Evolutionary conservation across 73 alveolate genomes (phyloP).

Genomic region (Paramecium primaurelia): DNA sequence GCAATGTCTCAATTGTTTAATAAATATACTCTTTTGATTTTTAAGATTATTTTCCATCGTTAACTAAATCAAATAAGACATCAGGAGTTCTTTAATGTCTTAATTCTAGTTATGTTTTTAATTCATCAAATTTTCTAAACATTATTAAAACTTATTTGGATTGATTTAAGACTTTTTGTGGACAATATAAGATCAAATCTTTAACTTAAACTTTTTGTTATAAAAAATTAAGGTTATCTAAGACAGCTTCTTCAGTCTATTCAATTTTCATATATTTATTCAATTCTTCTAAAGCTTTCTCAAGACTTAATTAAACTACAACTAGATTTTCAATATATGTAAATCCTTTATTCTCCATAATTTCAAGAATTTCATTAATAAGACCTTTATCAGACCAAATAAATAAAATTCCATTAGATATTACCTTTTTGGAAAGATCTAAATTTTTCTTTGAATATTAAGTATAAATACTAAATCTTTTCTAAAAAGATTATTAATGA

Average conservation of each 20-base stretch:
- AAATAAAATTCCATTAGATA: constrained; percentile 48
- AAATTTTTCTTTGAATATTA: background rate
- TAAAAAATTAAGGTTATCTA: constrained; percentile 30
- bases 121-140: constrained; percentile 56
- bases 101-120: constrained; percentile 20
- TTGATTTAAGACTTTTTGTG: background rate
- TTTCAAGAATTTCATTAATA: constrained; percentile 24
- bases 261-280: constrained; percentile 40
- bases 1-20: constrained; percentile 41
- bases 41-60: background rate
- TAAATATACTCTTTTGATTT: constrained; percentile 49
- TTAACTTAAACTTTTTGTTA: background rate
- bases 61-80: constrained; percentile 48
- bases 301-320: constrained; percentile 16
- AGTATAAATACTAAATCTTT: background rate
- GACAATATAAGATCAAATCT: background rate
- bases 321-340: constrained; percentile 47
- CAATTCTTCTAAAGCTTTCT: constrained; percentile 5
- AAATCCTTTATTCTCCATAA: constrained; percentile 44
- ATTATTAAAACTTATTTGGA: constrained; percentile 32
- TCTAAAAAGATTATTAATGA: background rate
- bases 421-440: background rate
- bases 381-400: constrained; percentile 54
- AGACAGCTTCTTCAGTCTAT: constrained; percentile 24
- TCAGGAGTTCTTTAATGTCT: constrained; percentile 61